Evolutionary conservation across 2,329 filamentous ascomycete genomes (phyloP).

Genomic region (Pseudogymnoascus sp.): DNA sequence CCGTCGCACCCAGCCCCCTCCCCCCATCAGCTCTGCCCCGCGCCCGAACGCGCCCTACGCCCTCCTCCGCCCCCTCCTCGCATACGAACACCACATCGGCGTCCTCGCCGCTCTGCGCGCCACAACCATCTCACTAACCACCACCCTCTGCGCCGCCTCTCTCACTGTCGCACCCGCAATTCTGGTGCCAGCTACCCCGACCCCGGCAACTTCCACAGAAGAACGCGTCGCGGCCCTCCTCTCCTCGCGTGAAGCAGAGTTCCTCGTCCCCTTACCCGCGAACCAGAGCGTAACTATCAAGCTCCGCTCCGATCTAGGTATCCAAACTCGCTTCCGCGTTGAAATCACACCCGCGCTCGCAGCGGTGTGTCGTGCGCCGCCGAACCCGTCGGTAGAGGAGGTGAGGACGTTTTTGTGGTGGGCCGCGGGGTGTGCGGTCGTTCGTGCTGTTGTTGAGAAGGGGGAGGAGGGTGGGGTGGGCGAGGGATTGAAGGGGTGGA

Average conservation of each 20-base stretch:
- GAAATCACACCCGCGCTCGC: not conserved
- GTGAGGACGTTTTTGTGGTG: not conserved
- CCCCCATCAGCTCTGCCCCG: constrained; percentile 40
- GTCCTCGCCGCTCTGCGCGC: constrained; percentile 17
- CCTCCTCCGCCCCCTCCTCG: constrained; percentile 47
- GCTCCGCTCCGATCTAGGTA: constrained; percentile 21
- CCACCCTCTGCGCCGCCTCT: constrained; percentile 18
- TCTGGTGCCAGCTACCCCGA: constrained; percentile 16
- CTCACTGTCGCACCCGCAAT: constrained; percentile 17
- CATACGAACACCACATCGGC: constrained; percentile 23
- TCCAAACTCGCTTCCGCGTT: not conserved
- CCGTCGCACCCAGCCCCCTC: constrained; percentile 56
- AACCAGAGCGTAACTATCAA: constrained; percentile 30
- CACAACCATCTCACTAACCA: constrained; percentile 19
- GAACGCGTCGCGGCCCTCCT: constrained; percentile 33
- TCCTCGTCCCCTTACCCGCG: constrained; percentile 30
- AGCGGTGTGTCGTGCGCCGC: not conserved
- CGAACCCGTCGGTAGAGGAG: not conserved
- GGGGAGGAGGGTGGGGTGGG: not conserved
- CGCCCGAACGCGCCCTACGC: constrained; percentile 40
- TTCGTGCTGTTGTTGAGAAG: not conserved
- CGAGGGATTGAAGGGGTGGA: constrained; percentile 10
- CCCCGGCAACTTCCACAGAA: constrained; percentile 26
- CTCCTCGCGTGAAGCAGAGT: constrained; percentile 34
- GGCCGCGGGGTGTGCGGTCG: not conserved